Percentiles rank a stretch among this genome's conserved stretches.
Conservation (phyloP, 2,329 filamentous ascomycete genomes). For the Apiospora pterosperma region DNA sequence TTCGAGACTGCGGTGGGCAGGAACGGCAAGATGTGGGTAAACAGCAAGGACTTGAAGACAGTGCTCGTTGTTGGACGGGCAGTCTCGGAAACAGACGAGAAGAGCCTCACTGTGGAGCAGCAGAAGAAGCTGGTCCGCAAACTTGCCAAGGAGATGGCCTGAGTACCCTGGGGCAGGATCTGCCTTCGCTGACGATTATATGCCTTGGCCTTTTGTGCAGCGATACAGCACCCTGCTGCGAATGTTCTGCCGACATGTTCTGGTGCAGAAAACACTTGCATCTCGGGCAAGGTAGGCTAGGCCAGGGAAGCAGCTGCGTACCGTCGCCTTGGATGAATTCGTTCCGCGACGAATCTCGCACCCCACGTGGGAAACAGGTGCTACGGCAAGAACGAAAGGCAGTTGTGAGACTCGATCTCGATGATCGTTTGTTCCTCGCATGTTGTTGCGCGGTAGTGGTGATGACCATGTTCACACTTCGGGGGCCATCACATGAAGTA, state of each 20-base stretch:
- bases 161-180: slow-evolving; percentile 14
- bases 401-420: neutral
- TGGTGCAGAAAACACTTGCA: neutral
- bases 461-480: neutral
- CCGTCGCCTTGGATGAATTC: neutral
- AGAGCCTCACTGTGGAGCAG: slow-evolving; percentile 56
- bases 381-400: neutral
- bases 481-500: neutral
- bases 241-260: neutral
- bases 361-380: neutral
- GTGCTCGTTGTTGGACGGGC: slow-evolving; percentile 77
- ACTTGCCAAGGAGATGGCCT: slow-evolving; percentile 57
- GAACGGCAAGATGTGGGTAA: slow-evolving; percentile 91
- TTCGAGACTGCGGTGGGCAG: slow-evolving; percentile 94
- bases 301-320: neutral
- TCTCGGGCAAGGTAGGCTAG: neutral
- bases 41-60: slow-evolving; percentile 69
- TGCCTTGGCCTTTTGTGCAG: neutral
- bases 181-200: neutral
- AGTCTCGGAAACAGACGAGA: slow-evolving; percentile 73
- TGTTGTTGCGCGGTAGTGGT: neutral
- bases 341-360: neutral
- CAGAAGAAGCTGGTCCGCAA: slow-evolving; percentile 70
- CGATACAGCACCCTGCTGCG: neutral
- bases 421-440: neutral